These are phyloP conservation scores for Colletotrichum sp. DNA, from an alignment of 2,329 filamentous ascomycete genomes.

Conservation along the genomic window DNA sequence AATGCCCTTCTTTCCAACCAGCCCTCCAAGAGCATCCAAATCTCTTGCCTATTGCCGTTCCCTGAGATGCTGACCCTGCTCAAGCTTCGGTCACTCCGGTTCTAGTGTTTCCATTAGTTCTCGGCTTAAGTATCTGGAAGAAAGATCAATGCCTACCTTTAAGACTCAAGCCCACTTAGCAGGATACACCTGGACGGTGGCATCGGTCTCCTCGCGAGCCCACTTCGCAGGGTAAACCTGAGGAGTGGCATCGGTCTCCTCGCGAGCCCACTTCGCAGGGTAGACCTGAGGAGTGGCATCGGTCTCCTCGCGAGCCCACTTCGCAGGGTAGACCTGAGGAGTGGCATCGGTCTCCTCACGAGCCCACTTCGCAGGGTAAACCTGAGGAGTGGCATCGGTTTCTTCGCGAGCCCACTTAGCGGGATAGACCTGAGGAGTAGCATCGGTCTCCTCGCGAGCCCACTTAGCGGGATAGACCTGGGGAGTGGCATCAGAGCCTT, in stretches of 20 bases:
- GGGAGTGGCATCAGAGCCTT: not conserved
- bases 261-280: not conserved
- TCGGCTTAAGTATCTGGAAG: not conserved
- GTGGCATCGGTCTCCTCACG: not conserved
- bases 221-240: not conserved
- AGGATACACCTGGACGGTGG: not conserved
- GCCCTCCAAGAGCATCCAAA: not conserved
- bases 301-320: not conserved
- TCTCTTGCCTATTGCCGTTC: not conserved
- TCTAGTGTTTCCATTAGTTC: not conserved
- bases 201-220: not conserved
- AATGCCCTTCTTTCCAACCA: not conserved
- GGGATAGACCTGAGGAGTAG: too few relatives aligned
- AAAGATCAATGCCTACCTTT: not conserved
- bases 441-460: not conserved
- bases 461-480: not conserved
- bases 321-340: not conserved
- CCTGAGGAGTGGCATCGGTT: not conserved
- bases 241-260: not conserved
- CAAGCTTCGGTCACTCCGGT: not conserved
- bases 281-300: not conserved
- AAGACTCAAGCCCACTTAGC: not conserved
- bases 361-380: not conserved
- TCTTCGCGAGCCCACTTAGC: too few relatives aligned
- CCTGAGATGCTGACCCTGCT: not conserved